These are phyloP conservation scores for Panicum miliaceum DNA, from an alignment of 176 grass and related monocot genomes.

Conservation along the genomic window DNA sequence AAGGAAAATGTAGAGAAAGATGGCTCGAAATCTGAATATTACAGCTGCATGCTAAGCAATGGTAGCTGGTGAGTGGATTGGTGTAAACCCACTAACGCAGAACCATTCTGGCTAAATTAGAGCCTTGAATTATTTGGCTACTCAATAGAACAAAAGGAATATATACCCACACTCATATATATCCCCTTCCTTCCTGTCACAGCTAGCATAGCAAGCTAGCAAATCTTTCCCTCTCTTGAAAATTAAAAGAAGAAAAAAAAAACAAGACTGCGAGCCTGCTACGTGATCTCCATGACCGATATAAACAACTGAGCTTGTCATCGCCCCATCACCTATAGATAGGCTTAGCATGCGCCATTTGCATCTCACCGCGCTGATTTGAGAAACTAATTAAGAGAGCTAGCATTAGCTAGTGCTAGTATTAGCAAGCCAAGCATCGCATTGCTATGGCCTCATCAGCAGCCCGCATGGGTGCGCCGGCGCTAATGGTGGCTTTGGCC, in stretches of 20 bases:
- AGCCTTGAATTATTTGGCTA: not conserved
- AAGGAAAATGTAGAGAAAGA: not conserved
- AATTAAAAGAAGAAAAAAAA: not conserved
- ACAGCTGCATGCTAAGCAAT: not conserved
- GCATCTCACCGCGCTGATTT: not conserved
- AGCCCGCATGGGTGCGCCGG: not conserved
- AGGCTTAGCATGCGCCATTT: not conserved
- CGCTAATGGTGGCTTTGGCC: not conserved
- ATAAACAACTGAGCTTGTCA: not conserved
- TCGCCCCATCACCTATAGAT: slow-evolving; percentile 1
- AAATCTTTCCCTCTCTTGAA: not conserved
- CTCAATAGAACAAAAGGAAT: not conserved
- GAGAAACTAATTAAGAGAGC: not conserved
- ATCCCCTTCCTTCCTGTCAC: not conserved
- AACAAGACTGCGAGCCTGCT: not conserved
- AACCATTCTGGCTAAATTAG: not conserved
- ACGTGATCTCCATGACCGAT: slow-evolving; percentile 36
- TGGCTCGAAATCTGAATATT: not conserved
- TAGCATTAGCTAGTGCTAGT: not conserved
- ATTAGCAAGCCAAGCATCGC: not conserved
- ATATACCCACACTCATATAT: not conserved
- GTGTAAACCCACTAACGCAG: slow-evolving; percentile 2
- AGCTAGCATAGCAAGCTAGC: not conserved
- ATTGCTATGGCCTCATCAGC: slow-evolving; percentile 7
- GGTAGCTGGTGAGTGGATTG: not conserved